phyloP scores from a whole-genome alignment of 2,329 filamentous ascomycete species.

The Hymenoscyphus infarciens region DNA sequence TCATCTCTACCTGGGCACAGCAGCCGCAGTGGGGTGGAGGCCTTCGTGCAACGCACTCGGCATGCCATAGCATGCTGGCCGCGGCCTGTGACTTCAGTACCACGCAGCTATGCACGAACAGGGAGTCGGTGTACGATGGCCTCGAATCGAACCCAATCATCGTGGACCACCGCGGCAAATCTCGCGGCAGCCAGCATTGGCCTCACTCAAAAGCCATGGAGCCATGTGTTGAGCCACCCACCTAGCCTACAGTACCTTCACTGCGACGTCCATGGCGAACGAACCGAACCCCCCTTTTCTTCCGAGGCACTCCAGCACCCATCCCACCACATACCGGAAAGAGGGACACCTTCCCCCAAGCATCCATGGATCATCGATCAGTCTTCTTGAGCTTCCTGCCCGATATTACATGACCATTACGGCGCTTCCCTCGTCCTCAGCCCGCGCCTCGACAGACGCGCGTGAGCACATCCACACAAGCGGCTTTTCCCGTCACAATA shows the following conservation, averaged over 20 bases:
- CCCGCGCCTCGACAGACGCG: not conserved
- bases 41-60: not conserved
- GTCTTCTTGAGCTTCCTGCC: not conserved
- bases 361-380: not conserved
- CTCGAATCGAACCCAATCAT: not conserved
- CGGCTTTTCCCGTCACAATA: not conserved
- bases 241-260: not conserved
- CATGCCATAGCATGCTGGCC: not conserved
- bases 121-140: not conserved
- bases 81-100: not conserved
- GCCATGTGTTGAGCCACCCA: not conserved
- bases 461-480: not conserved
- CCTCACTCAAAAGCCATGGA: not conserved
- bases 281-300: not conserved
- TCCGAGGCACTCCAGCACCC: not conserved
- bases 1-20: not conserved
- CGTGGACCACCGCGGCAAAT: not conserved
- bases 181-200: not conserved
- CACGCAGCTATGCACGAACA: not conserved
- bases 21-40: not conserved
- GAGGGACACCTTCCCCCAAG: not conserved
- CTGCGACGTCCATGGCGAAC: not conserved
- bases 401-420: not conserved
- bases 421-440: constrained; percentile 3
- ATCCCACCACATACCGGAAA: not conserved